Evolutionary conservation across 129 eudicot species (phyloP).

Genomic region (Chrysanthemum makinoi): DNA sequence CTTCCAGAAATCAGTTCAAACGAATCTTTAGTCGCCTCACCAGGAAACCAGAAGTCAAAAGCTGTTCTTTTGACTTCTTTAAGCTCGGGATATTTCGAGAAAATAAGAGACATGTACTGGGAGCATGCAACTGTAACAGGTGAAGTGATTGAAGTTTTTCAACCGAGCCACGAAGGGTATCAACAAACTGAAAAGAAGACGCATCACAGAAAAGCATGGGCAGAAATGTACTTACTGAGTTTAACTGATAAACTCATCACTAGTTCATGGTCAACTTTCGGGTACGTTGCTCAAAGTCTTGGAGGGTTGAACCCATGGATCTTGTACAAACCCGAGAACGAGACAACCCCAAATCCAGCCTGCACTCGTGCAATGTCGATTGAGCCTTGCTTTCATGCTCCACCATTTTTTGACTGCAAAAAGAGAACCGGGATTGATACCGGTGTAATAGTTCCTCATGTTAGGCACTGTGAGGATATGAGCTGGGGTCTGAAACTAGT

Average conservation of each 20-base stretch:
- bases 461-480: constrained; percentile 77
- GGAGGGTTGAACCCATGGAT: constrained; percentile 89
- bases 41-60: constrained; percentile 35
- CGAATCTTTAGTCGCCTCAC: constrained; percentile 23
- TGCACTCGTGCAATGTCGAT: constrained; percentile 70
- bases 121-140: constrained; percentile 52
- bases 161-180: constrained; percentile 73
- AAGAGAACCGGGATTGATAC: constrained; percentile 55
- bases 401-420: constrained; percentile 71
- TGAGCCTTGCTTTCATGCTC: constrained; percentile 88
- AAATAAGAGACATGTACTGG: constrained; percentile 65
- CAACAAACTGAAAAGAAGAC: constrained; percentile 58
- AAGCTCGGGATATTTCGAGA: constrained; percentile 61
- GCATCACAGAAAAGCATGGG: constrained; percentile 81
- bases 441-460: constrained; percentile 62
- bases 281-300: constrained; percentile 83
- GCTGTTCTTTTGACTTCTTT: constrained; percentile 69
- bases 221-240: constrained; percentile 76
- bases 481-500: constrained; percentile 79
- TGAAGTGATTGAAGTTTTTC: constrained; percentile 53
- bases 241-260: constrained; percentile 64
- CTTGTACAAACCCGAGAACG: constrained; percentile 67
- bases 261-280: constrained; percentile 86
- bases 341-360: constrained; percentile 61
- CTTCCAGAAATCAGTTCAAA: constrained; percentile 50